phyloP scores from a whole-genome alignment of 2,329 filamentous ascomycete genomes.

The Neopestalotiopsis rosae region DNA sequence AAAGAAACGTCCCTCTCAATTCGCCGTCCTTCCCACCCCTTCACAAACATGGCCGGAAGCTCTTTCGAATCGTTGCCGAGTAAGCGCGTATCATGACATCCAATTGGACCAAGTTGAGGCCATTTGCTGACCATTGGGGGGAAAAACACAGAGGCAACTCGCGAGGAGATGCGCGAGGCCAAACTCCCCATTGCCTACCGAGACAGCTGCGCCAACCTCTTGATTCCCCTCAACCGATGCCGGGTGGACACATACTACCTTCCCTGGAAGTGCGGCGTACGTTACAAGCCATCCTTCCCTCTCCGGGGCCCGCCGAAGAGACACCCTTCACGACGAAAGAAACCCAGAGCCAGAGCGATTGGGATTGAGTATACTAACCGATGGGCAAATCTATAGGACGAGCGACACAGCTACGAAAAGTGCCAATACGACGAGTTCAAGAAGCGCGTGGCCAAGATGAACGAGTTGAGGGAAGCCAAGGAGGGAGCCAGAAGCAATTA shows the following conservation, averaged over 20 bases:
- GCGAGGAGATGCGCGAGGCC: slow-evolving; percentile 93
- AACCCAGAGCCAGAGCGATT: slow-evolving; percentile 2
- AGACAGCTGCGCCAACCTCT: slow-evolving; percentile 91
- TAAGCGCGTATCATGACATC: slow-evolving; percentile 23
- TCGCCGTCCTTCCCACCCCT: not conserved
- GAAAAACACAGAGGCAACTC: slow-evolving; percentile 68
- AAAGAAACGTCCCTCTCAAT: not conserved
- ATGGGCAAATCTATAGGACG: slow-evolving; percentile 64
- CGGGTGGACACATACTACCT: slow-evolving; percentile 90
- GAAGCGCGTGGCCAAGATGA: slow-evolving; percentile 98
- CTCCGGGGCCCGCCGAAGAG: not conserved
- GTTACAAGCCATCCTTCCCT: slow-evolving; percentile 35
- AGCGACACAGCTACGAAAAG: slow-evolving; percentile 98
- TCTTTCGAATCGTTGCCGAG: slow-evolving; percentile 34
- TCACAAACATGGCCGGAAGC: slow-evolving; percentile 24
- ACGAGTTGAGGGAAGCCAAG: slow-evolving; percentile 89
- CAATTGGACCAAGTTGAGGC: too few relatives aligned
- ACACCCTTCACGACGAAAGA: slow-evolving; percentile 5
- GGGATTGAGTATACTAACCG: slow-evolving; percentile 1
- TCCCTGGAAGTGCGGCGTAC: slow-evolving; percentile 96
- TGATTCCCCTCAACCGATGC: slow-evolving; percentile 96
- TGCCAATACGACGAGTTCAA: slow-evolving; percentile 99
- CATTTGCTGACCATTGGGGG: too few relatives aligned
- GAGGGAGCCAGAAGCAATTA: slow-evolving; percentile 85
- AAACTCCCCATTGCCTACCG: slow-evolving; percentile 88